Conservation (phyloP, 805 yeast species). For the Candida wancherniae region DNA sequence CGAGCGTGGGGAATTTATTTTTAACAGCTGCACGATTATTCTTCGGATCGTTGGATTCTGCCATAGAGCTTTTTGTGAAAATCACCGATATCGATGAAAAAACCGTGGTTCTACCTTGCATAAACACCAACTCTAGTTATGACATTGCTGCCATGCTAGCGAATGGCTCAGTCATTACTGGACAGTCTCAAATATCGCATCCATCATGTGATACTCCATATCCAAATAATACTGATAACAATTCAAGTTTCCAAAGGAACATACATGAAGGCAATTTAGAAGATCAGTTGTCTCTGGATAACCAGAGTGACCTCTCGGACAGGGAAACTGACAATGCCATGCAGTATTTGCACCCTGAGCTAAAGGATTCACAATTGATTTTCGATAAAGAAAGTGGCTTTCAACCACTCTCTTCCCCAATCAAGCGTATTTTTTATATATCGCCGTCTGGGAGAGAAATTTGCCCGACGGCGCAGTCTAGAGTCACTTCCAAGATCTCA, state of each 20-base stretch:
- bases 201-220: conserved; percentile 42
- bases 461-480: conserved; percentile 63
- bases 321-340: conserved; percentile 59
- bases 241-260: neutral
- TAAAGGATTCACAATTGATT: conserved; percentile 68
- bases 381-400: conserved; percentile 55
- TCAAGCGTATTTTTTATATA: conserved; percentile 68
- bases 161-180: conserved; percentile 73
- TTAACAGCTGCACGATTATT: conserved; percentile 77
- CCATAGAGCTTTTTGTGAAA: conserved; percentile 69
- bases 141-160: conserved; percentile 74
- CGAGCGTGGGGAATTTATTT: conserved; percentile 81
- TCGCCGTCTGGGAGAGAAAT: conserved; percentile 87
- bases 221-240: conserved; percentile 17
- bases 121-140: conserved; percentile 79
- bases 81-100: conserved; percentile 54
- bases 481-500: conserved; percentile 50
- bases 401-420: conserved; percentile 67
- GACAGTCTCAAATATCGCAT: conserved; percentile 92
- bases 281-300: too few species aligned
- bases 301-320: conserved; percentile 13
- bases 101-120: conserved; percentile 67
- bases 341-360: conserved; percentile 73
- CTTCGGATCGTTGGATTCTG: conserved; percentile 79
- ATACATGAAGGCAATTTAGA: too few species aligned